Conservation (phyloP, 1,284 basidiomycete species). For the Puccinia horiana region DNA sequence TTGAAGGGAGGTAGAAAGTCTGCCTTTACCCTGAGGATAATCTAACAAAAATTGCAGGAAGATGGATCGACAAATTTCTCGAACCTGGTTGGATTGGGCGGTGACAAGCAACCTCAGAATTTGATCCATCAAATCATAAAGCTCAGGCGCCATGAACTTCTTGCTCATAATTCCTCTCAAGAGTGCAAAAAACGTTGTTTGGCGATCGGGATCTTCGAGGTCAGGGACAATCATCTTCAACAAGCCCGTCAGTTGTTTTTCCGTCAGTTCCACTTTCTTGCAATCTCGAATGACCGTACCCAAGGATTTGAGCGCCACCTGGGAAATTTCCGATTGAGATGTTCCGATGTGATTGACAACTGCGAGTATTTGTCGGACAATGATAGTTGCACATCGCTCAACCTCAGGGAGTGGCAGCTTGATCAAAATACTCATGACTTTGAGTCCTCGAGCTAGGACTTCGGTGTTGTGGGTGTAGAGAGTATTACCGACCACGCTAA, state of each 20-base stretch:
- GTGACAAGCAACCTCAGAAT: conserved; percentile 94
- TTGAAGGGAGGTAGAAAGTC: conserved; percentile 81
- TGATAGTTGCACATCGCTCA: conserved; percentile 75
- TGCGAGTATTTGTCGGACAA: conserved; percentile 80
- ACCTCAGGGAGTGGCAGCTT: conserved; percentile 81
- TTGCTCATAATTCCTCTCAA: conserved; percentile 88
- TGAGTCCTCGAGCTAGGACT: conserved; percentile 78
- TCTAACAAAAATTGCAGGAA: conserved; percentile 94
- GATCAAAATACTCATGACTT: conserved; percentile 76
- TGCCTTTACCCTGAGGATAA: conserved; percentile 92
- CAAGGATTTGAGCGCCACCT: conserved; percentile 83
- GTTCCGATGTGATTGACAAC: conserved; percentile 81
- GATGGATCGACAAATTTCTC: conserved; percentile 84
- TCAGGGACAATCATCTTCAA: conserved; percentile 84
- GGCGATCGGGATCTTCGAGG: conserved; percentile 87
- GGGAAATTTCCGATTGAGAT: conserved; percentile 85
- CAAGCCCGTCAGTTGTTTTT: conserved; percentile 83
- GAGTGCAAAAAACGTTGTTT: conserved; percentile 81
- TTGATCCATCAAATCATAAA: conserved; percentile 96
- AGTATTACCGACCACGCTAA: conserved; percentile 84
- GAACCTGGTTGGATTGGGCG: conserved; percentile 84
- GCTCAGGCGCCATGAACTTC: conserved; percentile 89
- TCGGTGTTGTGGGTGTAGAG: conserved; percentile 80
- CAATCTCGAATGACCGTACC: conserved; percentile 83
- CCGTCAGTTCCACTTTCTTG: conserved; percentile 75